Percentiles rank a stretch among this genome's conserved stretches.
These are phyloP conservation scores for Lactarius hengduanensis DNA, from an alignment of 768 basidiomycete genomes.

Conservation along the genomic window DNA sequence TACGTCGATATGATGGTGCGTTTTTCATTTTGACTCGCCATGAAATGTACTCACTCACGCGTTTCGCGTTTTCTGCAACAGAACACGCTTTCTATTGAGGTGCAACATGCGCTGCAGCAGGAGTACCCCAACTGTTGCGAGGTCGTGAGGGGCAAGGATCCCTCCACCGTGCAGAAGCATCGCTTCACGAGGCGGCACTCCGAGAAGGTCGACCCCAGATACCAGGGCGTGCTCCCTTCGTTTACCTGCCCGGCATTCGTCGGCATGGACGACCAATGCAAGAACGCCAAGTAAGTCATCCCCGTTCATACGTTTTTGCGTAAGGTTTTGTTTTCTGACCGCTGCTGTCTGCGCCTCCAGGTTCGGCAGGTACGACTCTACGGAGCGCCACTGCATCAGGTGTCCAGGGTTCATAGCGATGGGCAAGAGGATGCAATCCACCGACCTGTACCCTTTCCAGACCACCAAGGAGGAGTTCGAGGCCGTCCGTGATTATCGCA, in stretches of 20 bases:
- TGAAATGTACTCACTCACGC: not conserved
- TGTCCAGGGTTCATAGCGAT: not conserved
- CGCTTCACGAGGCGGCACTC: slow-evolving; percentile 1
- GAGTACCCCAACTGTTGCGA: not conserved
- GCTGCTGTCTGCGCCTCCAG: not conserved
- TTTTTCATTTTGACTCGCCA: not conserved
- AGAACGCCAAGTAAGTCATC: slow-evolving; percentile 4
- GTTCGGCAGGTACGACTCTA: slow-evolving; percentile 17
- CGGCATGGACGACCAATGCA: not conserved
- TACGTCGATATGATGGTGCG: slow-evolving; percentile 13
- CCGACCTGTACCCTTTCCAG: not conserved
- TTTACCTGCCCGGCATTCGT: slow-evolving; percentile 11
- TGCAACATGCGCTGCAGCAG: not conserved
- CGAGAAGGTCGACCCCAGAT: fast-evolving
- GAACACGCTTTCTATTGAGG: not conserved
- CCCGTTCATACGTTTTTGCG: not conserved
- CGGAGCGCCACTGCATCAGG: slow-evolving; percentile 1
- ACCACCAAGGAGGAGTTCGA: not conserved
- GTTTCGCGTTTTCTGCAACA: not conserved
- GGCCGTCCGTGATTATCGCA: not conserved
- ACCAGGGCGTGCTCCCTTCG: not conserved
- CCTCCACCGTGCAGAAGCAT: slow-evolving; percentile 9
- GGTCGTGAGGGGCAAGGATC: not conserved
- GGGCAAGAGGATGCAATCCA: too few species aligned
- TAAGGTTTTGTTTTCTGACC: not conserved